A percentile compares a stretch with the other conserved stretches of the same genome.
These are phyloP conservation scores for Saccharomycopsis capsularis DNA, from an alignment of 805 yeast species.

Conservation along the genomic window DNA sequence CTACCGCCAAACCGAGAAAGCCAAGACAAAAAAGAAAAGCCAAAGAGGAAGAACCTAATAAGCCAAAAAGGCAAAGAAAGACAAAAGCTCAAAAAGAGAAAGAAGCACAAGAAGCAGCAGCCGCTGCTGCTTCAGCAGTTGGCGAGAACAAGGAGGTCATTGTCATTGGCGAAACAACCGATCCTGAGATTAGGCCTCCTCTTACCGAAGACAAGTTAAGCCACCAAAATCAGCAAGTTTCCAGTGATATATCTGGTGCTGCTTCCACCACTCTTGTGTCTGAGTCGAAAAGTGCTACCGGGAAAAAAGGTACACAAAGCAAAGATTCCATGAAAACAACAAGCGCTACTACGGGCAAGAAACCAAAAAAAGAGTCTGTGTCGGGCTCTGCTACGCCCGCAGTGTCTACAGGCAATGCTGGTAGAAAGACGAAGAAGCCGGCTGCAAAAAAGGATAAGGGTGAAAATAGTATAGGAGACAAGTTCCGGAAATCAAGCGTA, in stretches of 20 bases:
- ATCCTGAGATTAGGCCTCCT: no score
- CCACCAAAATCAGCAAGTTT: no score
- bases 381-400: neutral
- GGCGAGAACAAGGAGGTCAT: neutral
- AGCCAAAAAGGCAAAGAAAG: conserved; percentile 9
- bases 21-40: conserved; percentile 1
- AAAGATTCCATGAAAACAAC: neutral
- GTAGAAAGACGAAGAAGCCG: neutral
- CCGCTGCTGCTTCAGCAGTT: neutral
- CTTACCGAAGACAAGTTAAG: no score
- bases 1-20: conserved; percentile 1
- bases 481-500: neutral
- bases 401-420: neutral
- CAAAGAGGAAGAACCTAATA: conserved; percentile 2
- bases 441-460: neutral
- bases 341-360: no score
- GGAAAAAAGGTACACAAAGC: neutral
- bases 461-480: neutral
- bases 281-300: neutral
- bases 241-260: no score
- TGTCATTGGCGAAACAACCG: neutral
- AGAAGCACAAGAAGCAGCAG: conserved; percentile 3
- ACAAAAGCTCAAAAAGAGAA: conserved; percentile 10
- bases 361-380: no score
- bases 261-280: no score